Evolutionary conservation across 1,284 basidiomycete genomes (phyloP), one percentile per base, ranked within the genome.

Genomic region (Meripilus lineatus): DNA sequence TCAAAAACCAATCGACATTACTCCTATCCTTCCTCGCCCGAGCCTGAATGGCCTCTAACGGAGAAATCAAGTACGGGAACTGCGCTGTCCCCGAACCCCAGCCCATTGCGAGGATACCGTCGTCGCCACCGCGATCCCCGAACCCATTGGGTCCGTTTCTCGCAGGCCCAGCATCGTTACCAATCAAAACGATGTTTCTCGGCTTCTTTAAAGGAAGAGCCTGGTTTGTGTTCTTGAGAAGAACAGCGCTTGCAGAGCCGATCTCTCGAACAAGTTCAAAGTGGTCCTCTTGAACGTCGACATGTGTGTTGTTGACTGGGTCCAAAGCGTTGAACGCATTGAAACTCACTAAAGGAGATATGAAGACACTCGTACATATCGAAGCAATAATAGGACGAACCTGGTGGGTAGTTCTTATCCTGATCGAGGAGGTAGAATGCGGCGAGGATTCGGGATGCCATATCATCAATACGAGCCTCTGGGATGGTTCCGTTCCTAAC

Each of bases 211-310:
- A 66, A 0, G 90, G 89, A n/a, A 93, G 68, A 2, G 78, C 73
- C 3, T 65, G 64, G 23, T 74, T 67, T 20, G 65, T 66, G 61
- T 95, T 94, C 76, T 94, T 94, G 47, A 94, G 71, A 22, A 95
- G 68, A 7, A 93, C 84, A 2, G 81, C 83, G 35, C 84, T 84
- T 0, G 84, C 83, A 0, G 81, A 77, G 11, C 84, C 89, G 24
- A 93, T 80, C 58, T 85, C 71, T 23, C 86, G 74, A 8, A 91
- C 83, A 26, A 89, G 55, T 55, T 75, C 68, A 58, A 69, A 72
- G 55, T 93, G 90, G 55, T 89, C 78, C n/a, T 63, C 76, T 56
- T 87, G 81, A 0, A 90, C 89, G 54, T 93, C 80, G 23, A 92
- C 68, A 49, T 81, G 81, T 42, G 71, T 64, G 64, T 90, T 84